These are phyloP conservation scores for Botrytis porri DNA, from an alignment of 2,329 filamentous ascomycete genomes.

Conservation along the genomic window DNA sequence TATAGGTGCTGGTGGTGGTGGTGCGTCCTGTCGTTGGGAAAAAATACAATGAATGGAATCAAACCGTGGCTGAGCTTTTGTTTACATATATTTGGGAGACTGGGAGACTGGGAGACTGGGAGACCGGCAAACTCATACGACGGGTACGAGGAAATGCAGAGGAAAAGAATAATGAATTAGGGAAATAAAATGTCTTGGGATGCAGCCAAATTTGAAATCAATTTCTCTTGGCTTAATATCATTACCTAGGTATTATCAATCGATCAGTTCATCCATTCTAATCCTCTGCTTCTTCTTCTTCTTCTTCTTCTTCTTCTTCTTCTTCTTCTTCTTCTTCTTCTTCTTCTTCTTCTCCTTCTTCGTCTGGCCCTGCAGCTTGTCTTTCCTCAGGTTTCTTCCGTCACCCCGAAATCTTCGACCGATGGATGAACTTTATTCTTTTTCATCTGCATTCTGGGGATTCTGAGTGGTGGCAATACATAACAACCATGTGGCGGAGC, in stretches of 20 bases:
- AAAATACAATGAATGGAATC: neutral
- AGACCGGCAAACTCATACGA: conserved; percentile 8
- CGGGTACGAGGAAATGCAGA: neutral
- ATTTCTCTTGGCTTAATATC: conserved; percentile 11
- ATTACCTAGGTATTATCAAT: neutral
- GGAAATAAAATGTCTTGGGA: neutral
- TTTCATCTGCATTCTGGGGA: neutral
- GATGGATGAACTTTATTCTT: neutral
- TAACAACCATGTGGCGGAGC: conserved; percentile 2
- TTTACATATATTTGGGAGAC: neutral
- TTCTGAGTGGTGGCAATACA: neutral
- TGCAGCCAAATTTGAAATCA: neutral
- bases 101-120: conserved; percentile 2
- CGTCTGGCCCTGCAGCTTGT: neutral
- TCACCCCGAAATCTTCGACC: neutral
- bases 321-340: neutral
- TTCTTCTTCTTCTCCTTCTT: neutral
- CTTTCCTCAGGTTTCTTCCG: no score
- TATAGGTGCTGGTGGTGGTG: neutral
- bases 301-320: neutral
- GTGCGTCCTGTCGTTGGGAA: neutral
- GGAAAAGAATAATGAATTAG: neutral
- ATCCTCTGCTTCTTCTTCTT: neutral
- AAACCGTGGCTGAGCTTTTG: conserved; percentile 1
- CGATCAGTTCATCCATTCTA: neutral